Evolutionary conservation across 441 rosid species (phyloP), one percentile per base, ranked within the genome.

Genomic region (Syzygium malaccense): DNA sequence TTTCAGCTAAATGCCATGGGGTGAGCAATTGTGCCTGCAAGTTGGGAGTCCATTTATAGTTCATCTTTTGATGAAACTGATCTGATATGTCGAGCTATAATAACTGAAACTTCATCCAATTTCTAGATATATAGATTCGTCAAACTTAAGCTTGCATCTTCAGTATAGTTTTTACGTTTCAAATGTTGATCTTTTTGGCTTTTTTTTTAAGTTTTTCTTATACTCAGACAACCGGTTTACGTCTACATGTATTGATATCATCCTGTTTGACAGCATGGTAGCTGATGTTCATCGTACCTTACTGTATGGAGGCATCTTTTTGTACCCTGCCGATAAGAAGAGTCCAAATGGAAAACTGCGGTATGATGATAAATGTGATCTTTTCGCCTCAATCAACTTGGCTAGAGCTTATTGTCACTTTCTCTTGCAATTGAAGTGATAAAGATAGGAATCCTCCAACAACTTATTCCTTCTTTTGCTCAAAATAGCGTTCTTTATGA

Each of bases 281-380:
- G 98, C 99, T 2, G 99, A 98, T 92, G 99, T 98, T 88, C 99
- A 97, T 91, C 98, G 99, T 86, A 98, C 99, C 6, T 91, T 98
- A 88, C 99, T 98, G 9, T 98, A 96, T 89, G 99, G 98, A 66
- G 99, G 99, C 55, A 91, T 98, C 91, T 98, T 98, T 92, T 90
- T 98, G 95, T 98, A 98, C 97, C 99, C 99, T 28, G 98, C 95
- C 62, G 98, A 98, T 93, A 96, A 95, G 96, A 98, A 95, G 92
- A 98, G 98, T 91, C 98, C 98, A 85, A 94, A 19, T 54, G 99
- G 99, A 45, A 98, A 98, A 93, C 92, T 98, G 87, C 99, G 98
- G 98, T 98, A 95, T 88, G 96, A 94, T 88, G 96, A 90, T 78
- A n/a, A 33, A 18, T 45, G 25, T 71, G 30, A 45, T 26, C n/a